Evolutionary conservation across 1,284 basidiomycete species (phyloP), one percentile per base, ranked within the genome.

Genomic region (Pascua guehoae): DNA sequence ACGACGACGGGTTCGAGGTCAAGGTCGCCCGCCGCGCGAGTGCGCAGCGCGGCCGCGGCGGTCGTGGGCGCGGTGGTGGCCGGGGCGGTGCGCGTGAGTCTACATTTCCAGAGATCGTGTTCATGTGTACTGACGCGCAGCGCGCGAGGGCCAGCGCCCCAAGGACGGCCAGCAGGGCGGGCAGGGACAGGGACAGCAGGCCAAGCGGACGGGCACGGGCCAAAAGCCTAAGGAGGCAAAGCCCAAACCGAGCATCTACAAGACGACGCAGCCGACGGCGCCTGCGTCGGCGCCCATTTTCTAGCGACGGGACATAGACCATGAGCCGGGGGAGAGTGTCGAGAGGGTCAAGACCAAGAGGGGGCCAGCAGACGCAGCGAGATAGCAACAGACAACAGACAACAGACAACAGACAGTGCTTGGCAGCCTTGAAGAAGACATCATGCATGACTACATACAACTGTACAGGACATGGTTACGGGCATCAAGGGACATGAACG

Each of bases 1-100:
- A 72, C 54, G 68, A 65, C 39, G 72, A 75, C 61, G 73, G 73
- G 24, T 73, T 75, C 62, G 69, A 70, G 56, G 56, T 66, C 47
- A 69, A 69, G 46, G 63, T 61, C 11, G 54, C 61, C 55, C 56
- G 59, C 41, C 54, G 59, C 40, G 39, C 52, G 45, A 47, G 36
- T 8, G 43, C 49, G 12, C 46, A 52, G 41, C 61, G 57, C 17
- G 62, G 62, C 12, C 48, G 61, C 17, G 55, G 58, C 7, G 48
- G 57, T n/a, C 54, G 61, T 8, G 49, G 48, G 4, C 41, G 55
- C n/a, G 41, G 51, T 12, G 51, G 54, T 8, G 56, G 51, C 5
- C 47, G 51, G 32, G 53, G 53, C n/a, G 58, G 58, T 15, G 49
- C 52, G 8, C 54, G 58, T 60, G 41, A 53, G 58, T 60, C n/a